Base-by-base conservation (phyloP, 371 early-diverging fungal species). In the Mucor sp. region DNA sequence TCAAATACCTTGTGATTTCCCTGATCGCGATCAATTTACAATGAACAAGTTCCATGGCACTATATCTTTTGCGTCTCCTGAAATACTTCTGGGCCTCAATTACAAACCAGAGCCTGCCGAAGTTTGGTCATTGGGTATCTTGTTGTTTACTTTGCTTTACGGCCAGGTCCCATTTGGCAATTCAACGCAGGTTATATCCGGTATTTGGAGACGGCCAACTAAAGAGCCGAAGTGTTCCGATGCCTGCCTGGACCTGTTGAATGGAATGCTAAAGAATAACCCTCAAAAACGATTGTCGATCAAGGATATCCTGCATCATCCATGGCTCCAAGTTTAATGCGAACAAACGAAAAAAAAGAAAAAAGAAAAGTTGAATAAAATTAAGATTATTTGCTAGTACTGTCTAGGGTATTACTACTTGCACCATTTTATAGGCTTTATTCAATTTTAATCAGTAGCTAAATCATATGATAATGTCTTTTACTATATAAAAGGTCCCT, bases 201-300 rank as follows among this genome's bases (percentile, higher is more conserved):
- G 58, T 44, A 74, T 78, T 27, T 80, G 70, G 66, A 58, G 64
- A 67, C 72, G 70, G 30, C 74, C 67, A 6, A 58, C 69, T 47
- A 65, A 67, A 4, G 64, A 80, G 28, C 84, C 86, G 5, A 37
- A 62, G 21, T 63, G 53, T 55, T 63, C 63, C 39, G 56, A 63
- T 5, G 70, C 74, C 17, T 86, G 85, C 61, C 44, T 79, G 11
- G 72, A 87, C 33, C 67, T 92, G 43, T 48, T 92, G 60, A 68
- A 74, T 43, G 69, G 82, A 69, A 80, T 92, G 85, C 69, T 92
- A 55, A 74, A 73, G n/a, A 85, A 85, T 68, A 65, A 78, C 32
- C 83, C 86, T 3, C 60, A 72, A 23, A 63, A 74, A 15, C 74
- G 92, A 19, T 74, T 84, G 0, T 82, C 86, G 0, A 70, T 89